Evolutionary conservation across 176 grass and related monocot genomes (phyloP), one percentile per base, ranked within the genome.

Genomic region (Eleusine indica): DNA sequence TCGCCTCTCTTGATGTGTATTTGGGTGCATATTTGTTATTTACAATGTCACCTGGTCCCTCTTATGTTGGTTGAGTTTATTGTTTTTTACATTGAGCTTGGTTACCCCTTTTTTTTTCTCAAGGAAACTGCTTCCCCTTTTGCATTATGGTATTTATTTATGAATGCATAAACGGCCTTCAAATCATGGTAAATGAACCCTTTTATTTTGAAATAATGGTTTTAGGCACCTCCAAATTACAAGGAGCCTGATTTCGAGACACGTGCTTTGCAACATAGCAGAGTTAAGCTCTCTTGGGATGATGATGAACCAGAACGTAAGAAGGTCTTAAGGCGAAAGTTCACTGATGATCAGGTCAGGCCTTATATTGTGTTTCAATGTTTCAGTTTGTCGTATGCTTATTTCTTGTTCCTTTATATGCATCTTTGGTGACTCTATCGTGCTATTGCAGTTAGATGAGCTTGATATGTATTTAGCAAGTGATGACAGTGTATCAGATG

Each of bases 261-360:
- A 79, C 86, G 87, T 72, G 91, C 92, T 80, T 88, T 98, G 87
- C 91, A 95, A 76, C 95, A 93, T 69, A 95, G 91, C 80, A 90
- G 82, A 86, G 96, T 95, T 78, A 98, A 93, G 70, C 85, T 90
- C 72, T 88, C 89, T 1, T 98, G 92, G 92, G 92, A 98, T 54
- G 92, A 95, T 63, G 91, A 98, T 86, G 89, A 98, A 76, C 90
- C 96, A 18, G 90, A 94, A 49, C 88, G 92, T 65, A 95, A 94
- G 72, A 93, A 88, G 68, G 60, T 90, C 53, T 86, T 98, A 80
- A 86, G 92, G 58, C 85, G 58, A 35, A 93, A 98, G 71, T 98
- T 95, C 93, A 91, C 74, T 74, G 84, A 79, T 29, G 90, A 98
- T 80, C 91, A 98, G 90, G 96, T 98, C 83, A 65, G 22, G 1